A percentile compares a stretch with the other conserved stretches of the same genome.
phyloP scores from a whole-genome alignment of 2,329 filamentous ascomycete species.

The Colletotrichum theobromicola region DNA sequence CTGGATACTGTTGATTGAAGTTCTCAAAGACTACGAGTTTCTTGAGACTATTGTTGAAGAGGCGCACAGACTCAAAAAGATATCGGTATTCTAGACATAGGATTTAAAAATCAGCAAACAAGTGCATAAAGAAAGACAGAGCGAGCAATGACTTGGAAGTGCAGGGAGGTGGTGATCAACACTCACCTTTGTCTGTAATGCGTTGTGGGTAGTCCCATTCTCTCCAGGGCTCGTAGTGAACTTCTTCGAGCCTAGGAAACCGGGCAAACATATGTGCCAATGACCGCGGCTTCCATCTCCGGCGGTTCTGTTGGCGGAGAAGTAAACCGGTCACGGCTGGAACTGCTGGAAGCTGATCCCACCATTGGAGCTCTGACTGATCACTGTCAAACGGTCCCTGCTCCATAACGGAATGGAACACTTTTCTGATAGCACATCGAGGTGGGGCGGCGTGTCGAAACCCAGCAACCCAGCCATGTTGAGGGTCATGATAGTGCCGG shows the following conservation, averaged over 20 bases:
- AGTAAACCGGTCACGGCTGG: constrained; percentile 33
- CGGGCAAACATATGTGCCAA: constrained; percentile 33
- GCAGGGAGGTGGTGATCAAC: background rate
- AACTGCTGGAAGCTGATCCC: constrained; percentile 29
- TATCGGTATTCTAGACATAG: background rate
- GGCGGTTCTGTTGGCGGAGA: constrained; percentile 35
- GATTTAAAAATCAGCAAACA: background rate
- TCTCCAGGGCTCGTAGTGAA: constrained; percentile 38
- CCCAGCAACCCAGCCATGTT: constrained; percentile 28
- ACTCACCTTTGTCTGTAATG: constrained; percentile 24
- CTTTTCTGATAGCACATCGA: constrained; percentile 18
- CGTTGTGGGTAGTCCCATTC: constrained; percentile 26
- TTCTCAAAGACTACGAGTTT: constrained; percentile 34
- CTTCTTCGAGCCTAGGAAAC: constrained; percentile 33
- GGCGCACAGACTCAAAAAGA: constrained; percentile 3
- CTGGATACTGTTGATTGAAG: constrained; percentile 34
- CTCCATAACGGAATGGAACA: constrained; percentile 27
- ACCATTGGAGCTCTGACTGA: constrained; percentile 27
- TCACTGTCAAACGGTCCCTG: constrained; percentile 26
- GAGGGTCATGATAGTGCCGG: constrained; percentile 9
- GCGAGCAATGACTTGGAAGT: background rate
- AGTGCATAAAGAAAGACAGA: background rate
- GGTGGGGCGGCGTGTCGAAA: constrained; percentile 21
- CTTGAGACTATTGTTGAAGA: constrained; percentile 18
- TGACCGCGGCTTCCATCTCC: constrained; percentile 29